Percentiles rank a stretch among this genome's conserved stretches.
phyloP scores from a whole-genome alignment of 2,329 filamentous ascomycete species.

The Colletotrichum sidae region DNA sequence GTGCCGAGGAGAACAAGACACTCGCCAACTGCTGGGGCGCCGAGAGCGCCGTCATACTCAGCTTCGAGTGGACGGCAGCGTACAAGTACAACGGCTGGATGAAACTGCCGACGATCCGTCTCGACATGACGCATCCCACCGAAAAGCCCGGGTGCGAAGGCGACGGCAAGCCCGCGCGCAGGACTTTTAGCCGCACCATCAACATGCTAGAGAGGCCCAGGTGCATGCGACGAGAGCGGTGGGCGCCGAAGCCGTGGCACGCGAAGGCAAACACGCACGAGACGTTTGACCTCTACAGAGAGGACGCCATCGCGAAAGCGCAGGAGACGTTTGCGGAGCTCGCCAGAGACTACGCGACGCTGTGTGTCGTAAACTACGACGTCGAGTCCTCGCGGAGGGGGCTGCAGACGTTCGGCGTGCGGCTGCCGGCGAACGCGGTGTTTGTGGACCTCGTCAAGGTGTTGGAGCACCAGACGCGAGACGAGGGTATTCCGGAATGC shows the following conservation, averaged over 20 bases:
- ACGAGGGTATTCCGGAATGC: constrained; percentile 1
- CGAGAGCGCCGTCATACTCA: constrained; percentile 2
- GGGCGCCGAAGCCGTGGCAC: neutral
- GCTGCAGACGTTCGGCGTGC: constrained; percentile 2
- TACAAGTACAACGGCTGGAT: neutral
- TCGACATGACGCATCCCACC: neutral
- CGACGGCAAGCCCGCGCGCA: neutral
- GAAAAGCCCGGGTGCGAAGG: neutral
- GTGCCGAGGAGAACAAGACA: constrained; percentile 18
- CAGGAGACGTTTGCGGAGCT: constrained; percentile 8
- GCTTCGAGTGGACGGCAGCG: neutral
- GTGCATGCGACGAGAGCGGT: neutral
- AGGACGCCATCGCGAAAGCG: constrained; percentile 4
- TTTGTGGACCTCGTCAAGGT: constrained; percentile 28
- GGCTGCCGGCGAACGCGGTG: constrained; percentile 11
- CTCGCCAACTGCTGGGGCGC: constrained; percentile 19
- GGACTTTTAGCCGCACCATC: neutral
- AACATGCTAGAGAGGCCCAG: neutral
- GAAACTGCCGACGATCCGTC: neutral
- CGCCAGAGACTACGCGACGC: neutral
- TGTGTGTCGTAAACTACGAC: constrained; percentile 14
- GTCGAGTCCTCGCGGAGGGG: neutral
- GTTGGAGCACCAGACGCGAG: constrained; percentile 24
- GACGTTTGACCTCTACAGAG: constrained; percentile 2
- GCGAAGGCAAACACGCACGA: neutral